Percentiles rank a stretch among this genome's conserved stretches.
Conservation (phyloP, 306 rosid genomes). For the Acacia crassicarpa region DNA sequence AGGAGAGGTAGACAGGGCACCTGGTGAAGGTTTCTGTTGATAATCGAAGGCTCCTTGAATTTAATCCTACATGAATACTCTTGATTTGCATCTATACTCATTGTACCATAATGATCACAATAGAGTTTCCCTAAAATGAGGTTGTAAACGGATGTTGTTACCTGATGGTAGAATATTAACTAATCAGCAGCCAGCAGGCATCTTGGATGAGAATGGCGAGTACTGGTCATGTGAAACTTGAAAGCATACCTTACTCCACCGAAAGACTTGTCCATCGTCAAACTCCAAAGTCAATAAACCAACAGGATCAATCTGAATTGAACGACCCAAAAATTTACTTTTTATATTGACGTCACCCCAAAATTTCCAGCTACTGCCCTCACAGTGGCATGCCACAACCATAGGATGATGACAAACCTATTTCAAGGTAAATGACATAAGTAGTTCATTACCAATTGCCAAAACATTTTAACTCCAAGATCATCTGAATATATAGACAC, state of each 20-base stretch:
- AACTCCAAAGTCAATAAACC: constrained; percentile 80
- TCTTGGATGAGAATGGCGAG: constrained; percentile 13
- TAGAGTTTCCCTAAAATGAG: constrained; percentile 93
- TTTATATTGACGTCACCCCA: constrained; percentile 85
- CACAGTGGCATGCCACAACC: constrained; percentile 26
- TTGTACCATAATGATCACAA: constrained; percentile 96
- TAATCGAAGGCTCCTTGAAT: constrained; percentile 90
- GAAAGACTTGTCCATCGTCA: constrained; percentile 86
- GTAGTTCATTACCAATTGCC: constrained; percentile 23
- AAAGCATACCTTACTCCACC: constrained; percentile 82
- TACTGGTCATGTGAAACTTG: not conserved
- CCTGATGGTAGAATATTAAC: constrained; percentile 53
- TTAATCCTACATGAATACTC: constrained; percentile 73
- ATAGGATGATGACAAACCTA: not conserved
- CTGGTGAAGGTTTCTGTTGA: constrained; percentile 88
- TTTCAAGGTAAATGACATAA: constrained; percentile 2
- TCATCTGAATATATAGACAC: not conserved
- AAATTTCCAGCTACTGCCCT: constrained; percentile 91
- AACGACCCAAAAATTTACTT: constrained; percentile 97
- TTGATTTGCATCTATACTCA: constrained; percentile 71
- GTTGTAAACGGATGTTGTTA: constrained; percentile 95
- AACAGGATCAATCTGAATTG: constrained; percentile 94
- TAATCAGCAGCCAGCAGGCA: constrained; percentile 14
- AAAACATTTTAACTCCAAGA: not conserved
- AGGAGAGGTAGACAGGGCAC: constrained; percentile 43